Conservation (phyloP, 345 rosid genomes). For the Eucalyptus brandiana region DNA sequence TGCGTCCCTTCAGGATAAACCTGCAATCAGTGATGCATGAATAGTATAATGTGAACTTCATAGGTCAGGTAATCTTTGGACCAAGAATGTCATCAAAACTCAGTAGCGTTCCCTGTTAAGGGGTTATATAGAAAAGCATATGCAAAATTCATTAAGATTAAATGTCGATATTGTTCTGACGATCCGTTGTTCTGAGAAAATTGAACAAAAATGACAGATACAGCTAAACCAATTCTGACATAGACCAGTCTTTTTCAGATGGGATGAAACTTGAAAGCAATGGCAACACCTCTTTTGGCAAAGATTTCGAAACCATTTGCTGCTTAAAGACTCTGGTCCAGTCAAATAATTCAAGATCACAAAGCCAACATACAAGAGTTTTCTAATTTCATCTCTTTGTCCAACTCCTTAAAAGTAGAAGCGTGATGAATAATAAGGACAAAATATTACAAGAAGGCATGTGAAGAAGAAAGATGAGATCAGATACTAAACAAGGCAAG, state of each 20-base stretch:
- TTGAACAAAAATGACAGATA: background rate
- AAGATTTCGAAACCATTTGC: background rate
- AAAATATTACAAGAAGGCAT: background rate
- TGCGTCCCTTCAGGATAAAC: conserved; percentile 96
- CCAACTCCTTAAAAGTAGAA: background rate
- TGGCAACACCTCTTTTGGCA: background rate
- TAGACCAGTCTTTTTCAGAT: background rate
- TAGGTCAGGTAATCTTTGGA: background rate
- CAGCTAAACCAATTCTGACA: background rate
- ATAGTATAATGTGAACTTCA: background rate
- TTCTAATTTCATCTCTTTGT: background rate
- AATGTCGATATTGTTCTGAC: background rate
- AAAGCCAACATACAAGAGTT: background rate
- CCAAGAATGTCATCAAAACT: background rate
- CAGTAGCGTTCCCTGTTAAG: background rate
- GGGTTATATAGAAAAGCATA: background rate
- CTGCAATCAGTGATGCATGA: conserved; percentile 12
- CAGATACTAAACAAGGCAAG: background rate
- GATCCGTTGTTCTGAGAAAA: background rate
- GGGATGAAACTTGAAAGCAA: background rate
- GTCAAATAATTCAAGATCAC: background rate
- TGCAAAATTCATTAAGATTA: background rate
- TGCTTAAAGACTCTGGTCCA: background rate
- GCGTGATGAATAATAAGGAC: background rate
- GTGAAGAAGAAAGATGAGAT: background rate